Percentiles rank a stretch among this genome's conserved stretches.
Conservation (phyloP, 139 green algal species). For the Marvania coccoides region DNA sequence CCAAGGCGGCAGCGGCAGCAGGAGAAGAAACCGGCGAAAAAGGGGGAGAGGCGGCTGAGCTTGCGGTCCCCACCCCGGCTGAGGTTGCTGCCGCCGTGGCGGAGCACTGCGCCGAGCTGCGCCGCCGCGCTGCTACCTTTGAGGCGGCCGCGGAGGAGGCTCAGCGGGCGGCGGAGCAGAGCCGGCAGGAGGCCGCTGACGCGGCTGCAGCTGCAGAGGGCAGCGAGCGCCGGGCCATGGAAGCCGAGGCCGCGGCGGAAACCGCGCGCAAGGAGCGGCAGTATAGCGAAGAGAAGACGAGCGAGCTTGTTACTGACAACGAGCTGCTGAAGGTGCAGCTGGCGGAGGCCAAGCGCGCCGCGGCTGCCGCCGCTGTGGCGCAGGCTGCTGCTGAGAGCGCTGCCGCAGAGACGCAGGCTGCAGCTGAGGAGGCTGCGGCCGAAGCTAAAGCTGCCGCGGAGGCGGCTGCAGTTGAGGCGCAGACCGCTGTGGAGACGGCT, state of each 20-base stretch:
- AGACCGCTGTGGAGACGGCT: neutral
- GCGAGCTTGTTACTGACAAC: constrained; percentile 14
- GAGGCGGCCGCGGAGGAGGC: neutral
- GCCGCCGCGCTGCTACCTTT: neutral
- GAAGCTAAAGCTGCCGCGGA: neutral
- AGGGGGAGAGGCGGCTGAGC: too few relatives aligned
- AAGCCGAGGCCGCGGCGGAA: neutral
- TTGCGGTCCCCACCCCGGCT: neutral
- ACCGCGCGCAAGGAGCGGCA: constrained; percentile 4
- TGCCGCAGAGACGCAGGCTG: neutral
- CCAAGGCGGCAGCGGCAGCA: neutral
- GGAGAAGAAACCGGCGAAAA: too few relatives aligned
- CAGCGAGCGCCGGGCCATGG: neutral
- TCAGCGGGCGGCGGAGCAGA: neutral
- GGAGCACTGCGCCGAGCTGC: neutral
- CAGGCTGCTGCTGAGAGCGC: neutral
- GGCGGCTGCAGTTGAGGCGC: neutral
- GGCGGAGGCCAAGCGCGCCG: constrained; percentile 5
- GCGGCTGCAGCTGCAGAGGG: neutral
- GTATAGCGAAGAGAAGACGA: constrained; percentile 11
- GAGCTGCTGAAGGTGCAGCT: constrained; percentile 24
- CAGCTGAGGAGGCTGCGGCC: neutral
- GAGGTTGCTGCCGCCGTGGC: neutral
- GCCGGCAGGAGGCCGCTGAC: neutral
- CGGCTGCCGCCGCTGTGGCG: neutral